Conservation (phyloP, 116 monocot genomes). For the Cymodocea nodosa region DNA sequence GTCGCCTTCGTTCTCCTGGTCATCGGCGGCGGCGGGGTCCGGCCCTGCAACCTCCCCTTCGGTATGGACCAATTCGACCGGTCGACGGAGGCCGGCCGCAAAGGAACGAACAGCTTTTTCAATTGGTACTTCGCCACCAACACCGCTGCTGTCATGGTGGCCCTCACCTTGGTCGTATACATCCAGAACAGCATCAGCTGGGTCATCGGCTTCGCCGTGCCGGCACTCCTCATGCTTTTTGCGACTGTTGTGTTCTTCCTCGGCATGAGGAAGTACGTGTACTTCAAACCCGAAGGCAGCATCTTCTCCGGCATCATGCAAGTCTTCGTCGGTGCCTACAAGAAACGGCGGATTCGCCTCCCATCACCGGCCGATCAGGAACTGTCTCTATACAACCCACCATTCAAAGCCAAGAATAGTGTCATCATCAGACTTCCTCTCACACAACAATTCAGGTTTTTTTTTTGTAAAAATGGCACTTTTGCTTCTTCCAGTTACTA, state of each 20-base stretch:
- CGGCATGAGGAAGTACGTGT: slow-evolving; percentile 26
- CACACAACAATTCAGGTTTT: slow-evolving; percentile 42
- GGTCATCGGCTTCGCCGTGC: slow-evolving; percentile 43
- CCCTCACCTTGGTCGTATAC: slow-evolving; percentile 42
- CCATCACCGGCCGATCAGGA: slow-evolving; percentile 11
- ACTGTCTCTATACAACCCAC: slow-evolving; percentile 21
- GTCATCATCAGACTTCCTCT: slow-evolving; percentile 24
- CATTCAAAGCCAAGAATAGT: not conserved
- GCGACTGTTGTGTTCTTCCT: slow-evolving; percentile 32
- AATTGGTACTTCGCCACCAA: slow-evolving; percentile 61
- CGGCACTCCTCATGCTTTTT: slow-evolving; percentile 32
- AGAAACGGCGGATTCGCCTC: slow-evolving; percentile 20
- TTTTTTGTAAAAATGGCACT: slow-evolving; percentile 1
- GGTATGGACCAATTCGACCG: slow-evolving; percentile 57
- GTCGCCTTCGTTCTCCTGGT: slow-evolving; percentile 27
- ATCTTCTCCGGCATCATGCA: slow-evolving; percentile 23
- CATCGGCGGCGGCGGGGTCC: slow-evolving; percentile 56
- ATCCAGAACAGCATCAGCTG: slow-evolving; percentile 48
- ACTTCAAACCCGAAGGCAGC: slow-evolving; percentile 34
- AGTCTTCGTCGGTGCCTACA: slow-evolving; percentile 30
- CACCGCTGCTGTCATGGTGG: slow-evolving; percentile 20
- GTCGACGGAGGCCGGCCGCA: slow-evolving; percentile 11
- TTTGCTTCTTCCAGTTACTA: not conserved
- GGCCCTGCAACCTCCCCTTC: slow-evolving; percentile 55
- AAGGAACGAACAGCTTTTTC: slow-evolving; percentile 44